A percentile compares a stretch with the other conserved stretches of the same genome.
phyloP scores from a whole-genome alignment of 106 monocot species.

The Acorus calamus region DNA sequence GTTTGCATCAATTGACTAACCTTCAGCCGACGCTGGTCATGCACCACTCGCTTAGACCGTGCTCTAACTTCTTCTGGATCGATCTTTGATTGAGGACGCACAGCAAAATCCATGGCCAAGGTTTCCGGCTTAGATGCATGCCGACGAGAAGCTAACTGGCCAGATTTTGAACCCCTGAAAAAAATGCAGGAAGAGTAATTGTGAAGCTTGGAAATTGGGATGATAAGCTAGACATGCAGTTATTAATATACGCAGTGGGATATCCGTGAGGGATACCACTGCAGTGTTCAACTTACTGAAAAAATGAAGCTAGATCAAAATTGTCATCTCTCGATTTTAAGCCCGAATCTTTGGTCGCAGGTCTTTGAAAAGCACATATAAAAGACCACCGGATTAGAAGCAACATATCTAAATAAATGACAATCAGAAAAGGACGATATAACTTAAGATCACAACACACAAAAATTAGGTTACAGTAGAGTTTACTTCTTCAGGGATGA shows the following conservation, averaged over 20 bases:
- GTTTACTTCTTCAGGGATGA: too few relatives aligned
- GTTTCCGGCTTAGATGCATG: constrained; percentile 93
- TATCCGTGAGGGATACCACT: too few relatives aligned
- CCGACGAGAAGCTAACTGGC: constrained; percentile 71
- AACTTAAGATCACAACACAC: background rate
- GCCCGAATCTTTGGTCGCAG: constrained; percentile 32
- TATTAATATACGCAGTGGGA: too few relatives aligned
- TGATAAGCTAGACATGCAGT: too few relatives aligned
- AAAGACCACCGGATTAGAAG: background rate
- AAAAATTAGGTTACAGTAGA: too few relatives aligned
- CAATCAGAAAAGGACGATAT: background rate
- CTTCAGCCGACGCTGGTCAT: constrained; percentile 75
- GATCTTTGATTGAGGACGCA: constrained; percentile 86
- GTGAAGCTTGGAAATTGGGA: too few relatives aligned
- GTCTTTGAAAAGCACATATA: constrained; percentile 22
- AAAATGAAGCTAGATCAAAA: constrained; percentile 65
- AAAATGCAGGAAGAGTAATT: background rate
- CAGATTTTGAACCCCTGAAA: constrained; percentile 49
- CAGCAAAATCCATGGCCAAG: constrained; percentile 71
- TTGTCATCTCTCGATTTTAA: constrained; percentile 78
- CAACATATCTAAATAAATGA: constrained; percentile 1
- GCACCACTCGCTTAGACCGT: constrained; percentile 64
- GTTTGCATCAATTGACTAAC: constrained; percentile 20
- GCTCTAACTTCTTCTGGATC: constrained; percentile 87
- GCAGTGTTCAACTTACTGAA: constrained; percentile 65